Evolutionary conservation across 176 grass and related monocot genomes (phyloP), one percentile per base, ranked within the genome.

Genomic region (Ensete glaucum): DNA sequence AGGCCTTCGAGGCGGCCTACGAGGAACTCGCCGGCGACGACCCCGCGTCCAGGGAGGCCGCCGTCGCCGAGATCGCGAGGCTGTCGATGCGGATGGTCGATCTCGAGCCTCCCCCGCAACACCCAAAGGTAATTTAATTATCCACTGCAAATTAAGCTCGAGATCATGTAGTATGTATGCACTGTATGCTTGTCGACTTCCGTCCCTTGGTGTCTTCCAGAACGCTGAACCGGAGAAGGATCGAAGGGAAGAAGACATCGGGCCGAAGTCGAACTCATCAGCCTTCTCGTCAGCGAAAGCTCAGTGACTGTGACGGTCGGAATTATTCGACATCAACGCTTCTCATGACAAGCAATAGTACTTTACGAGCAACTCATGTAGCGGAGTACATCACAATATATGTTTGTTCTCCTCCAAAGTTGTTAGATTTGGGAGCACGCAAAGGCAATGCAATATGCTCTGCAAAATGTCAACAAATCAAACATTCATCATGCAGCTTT

Each of bases 1-100:
- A 98, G 75, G 90, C 88, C 34, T 98, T 98, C n/a, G 88, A 98
- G 82, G 94, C 94, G 49, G 90, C 90, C 4, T 98, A 91, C 58
- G 90, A 98, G 82, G 94, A 98, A 74, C 85, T 98, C 68, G 85
- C 88, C 73, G 85, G 90, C 70, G 90, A 93, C 80, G 90, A 98
- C 67, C 77, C 51, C 0, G 77, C 58, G 22, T 75, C 83, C 55
- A 82, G 23, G 64, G 85, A 89, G 14, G 77, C 29, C 0, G 88
- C 94, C 9, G 54, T 98, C 62, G 87, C 90, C 54, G 90, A 98
- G 86, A 93, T 98, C 62, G 84, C 90, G 8, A 82, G 74, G 62
- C 87, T 98, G 88, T 87, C 84, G 56, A 58, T 98, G 51, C 81
- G 85, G 22, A 98, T 84, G 81, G 53, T 84, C 71, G 83, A 93